Evolutionary conservation across 2,329 filamentous ascomycete genomes (phyloP).

Genomic region (Aspergillus sp.): DNA sequence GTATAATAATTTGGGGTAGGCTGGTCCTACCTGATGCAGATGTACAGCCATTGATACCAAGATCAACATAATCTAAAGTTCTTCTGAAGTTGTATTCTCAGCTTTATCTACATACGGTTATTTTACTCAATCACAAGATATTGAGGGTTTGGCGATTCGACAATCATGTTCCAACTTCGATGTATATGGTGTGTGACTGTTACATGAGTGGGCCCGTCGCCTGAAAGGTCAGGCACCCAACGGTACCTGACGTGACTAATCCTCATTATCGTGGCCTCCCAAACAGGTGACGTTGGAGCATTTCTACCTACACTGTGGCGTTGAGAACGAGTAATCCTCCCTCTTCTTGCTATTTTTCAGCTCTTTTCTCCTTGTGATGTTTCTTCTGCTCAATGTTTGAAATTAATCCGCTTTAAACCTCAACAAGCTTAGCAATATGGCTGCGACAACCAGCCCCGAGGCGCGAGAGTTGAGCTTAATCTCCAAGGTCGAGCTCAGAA

Average conservation of each 20-base stretch:
- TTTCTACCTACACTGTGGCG: conserved; percentile 16
- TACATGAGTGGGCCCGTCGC: not conserved
- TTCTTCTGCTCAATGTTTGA: conserved; percentile 17
- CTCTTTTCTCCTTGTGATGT: not conserved
- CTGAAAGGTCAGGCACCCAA: not conserved
- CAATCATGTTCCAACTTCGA: not conserved
- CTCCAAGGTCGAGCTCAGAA: conserved; percentile 82
- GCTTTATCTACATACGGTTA: not conserved
- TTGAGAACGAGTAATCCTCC: not conserved
- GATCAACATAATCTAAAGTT: not conserved
- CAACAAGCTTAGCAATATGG: conserved; percentile 31
- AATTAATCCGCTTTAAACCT: not conserved
- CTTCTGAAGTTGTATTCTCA: not conserved
- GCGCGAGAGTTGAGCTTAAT: conserved; percentile 79
- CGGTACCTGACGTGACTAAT: conserved; percentile 25
- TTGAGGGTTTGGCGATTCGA: not conserved
- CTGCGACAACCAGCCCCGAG: conserved; percentile 41
- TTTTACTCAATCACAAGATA: not conserved
- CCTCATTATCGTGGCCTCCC: conserved; percentile 15
- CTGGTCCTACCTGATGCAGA: not conserved
- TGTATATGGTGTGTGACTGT: no score
- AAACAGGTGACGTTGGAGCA: conserved; percentile 24
- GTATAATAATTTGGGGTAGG: not conserved
- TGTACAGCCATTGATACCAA: conserved; percentile 5
- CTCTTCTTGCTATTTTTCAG: not conserved